Evolutionary conservation across 2,329 filamentous ascomycete genomes (phyloP), one percentile per base, ranked within the genome.

Genomic region (Blastomyces parvus): DNA sequence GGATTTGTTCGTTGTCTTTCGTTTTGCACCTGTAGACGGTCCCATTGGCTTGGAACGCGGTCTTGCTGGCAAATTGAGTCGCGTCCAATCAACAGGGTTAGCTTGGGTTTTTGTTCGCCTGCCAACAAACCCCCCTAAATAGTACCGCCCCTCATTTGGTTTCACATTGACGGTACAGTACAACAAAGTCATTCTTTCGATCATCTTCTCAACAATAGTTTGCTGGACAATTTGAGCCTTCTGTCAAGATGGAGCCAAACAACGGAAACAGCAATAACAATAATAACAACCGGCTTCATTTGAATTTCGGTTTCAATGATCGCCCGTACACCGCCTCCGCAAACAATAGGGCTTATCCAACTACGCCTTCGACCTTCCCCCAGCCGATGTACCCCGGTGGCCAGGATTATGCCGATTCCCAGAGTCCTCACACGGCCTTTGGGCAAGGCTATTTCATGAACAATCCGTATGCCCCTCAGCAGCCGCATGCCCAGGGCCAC

Each of bases 321-420:
- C 86, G 85, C 76, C 84, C 87, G 70, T 85, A 86, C 71, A 83
- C 86, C 64, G 80, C 81, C 65, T 77, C 84, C 65, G 77, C 84
- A 63, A 83, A 81, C 74, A 88, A 88, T 74, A 83, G 88, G 74
- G 81, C 86, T 68, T 91, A 90, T 81, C 89, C 88, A 69, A 91
- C 93, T 61, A 97, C 93, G 11, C 93, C 93, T 61, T 97, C 93
- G 68, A 96, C 92, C 64, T 97, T 97, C 73, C 93, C 93, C 14
- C 93, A 97, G 79, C 92, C 92, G 65, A 89, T 96, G 74, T 87
- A 86, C 71, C 80, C 83, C 69, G 78, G 80, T 62, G 82, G 82
- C 57, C 83, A 86, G 74, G 84, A 86, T 68, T 85, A 87, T 70
- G 80, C 83, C 66, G 83, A 83, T 66, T 73, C 77, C 61, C 76